phyloP scores from a whole-genome alignment of 768 basidiomycete genomes.

The Pisolithus orientalis region DNA sequence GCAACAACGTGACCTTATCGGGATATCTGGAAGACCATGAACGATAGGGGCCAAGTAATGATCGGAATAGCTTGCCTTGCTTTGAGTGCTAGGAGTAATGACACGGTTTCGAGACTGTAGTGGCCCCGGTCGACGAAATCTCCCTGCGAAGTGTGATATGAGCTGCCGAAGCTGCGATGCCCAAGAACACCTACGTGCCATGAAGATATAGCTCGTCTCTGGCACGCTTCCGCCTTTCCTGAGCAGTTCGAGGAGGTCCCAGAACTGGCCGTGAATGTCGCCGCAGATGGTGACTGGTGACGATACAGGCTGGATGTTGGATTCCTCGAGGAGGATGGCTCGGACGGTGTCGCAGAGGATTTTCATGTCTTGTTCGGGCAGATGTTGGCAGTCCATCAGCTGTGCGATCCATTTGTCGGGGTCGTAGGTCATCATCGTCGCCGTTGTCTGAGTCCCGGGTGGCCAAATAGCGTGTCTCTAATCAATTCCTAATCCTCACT shows the following conservation, averaged over 20 bases:
- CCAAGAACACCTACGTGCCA: conserved; percentile 63
- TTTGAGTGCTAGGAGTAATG: conserved; percentile 82
- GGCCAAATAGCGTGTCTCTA: too few species aligned
- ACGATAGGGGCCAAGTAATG: background rate
- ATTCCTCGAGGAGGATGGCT: conserved; percentile 89
- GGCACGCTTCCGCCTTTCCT: conserved; percentile 82
- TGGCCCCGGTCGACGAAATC: conserved; percentile 98
- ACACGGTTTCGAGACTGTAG: conserved; percentile 93
- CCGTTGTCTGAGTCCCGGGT: background rate
- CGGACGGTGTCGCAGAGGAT: conserved; percentile 86
- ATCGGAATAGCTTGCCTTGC: conserved; percentile 52
- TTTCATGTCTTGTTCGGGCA: conserved; percentile 91
- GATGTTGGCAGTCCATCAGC: conserved; percentile 79
- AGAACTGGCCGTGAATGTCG: conserved; percentile 97
- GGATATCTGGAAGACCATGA: conserved; percentile 59
- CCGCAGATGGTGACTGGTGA: conserved; percentile 94
- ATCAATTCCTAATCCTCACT: too few species aligned
- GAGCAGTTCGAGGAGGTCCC: conserved; percentile 89
- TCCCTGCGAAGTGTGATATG: conserved; percentile 44
- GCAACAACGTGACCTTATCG: conserved; percentile 82
- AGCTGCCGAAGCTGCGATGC: conserved; percentile 17
- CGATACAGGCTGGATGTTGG: conserved; percentile 94
- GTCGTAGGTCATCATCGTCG: conserved; percentile 30
- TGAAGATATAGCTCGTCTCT: conserved; percentile 91
- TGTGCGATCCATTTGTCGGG: conserved; percentile 86